These are phyloP conservation scores for Arthrobotrys sphaeroides DNA, from an alignment of 2,329 filamentous ascomycete genomes.

Conservation along the genomic window DNA sequence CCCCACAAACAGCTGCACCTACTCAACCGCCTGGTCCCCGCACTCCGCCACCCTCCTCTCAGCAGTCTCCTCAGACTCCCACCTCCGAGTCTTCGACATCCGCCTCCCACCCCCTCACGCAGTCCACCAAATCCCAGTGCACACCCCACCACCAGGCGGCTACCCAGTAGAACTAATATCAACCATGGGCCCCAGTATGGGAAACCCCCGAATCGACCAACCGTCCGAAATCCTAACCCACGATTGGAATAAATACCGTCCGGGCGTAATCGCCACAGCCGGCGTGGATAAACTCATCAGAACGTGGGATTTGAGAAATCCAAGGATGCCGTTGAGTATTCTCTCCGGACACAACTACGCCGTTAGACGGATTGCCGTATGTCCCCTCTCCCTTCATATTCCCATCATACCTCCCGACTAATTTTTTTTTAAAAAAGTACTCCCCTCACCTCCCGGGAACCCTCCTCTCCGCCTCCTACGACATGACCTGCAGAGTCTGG, in stretches of 20 bases:
- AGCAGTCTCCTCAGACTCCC: slow-evolving; percentile 86
- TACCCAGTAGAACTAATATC: slow-evolving; percentile 56
- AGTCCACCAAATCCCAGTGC: slow-evolving; percentile 81
- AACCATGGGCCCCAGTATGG: slow-evolving; percentile 57
- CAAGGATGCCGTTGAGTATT: slow-evolving; percentile 75
- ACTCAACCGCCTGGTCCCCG: slow-evolving; percentile 89
- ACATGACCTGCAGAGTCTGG: slow-evolving; percentile 97
- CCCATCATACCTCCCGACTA: not conserved
- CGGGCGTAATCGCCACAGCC: slow-evolving; percentile 82
- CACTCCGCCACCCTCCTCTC: slow-evolving; percentile 86
- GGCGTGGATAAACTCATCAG: slow-evolving; percentile 88
- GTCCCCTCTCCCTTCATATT: not conserved
- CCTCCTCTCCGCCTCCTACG: slow-evolving; percentile 88
- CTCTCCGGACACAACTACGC: slow-evolving; percentile 91
- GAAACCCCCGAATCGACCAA: slow-evolving; percentile 58
- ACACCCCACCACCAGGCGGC: slow-evolving; percentile 68
- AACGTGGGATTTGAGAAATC: slow-evolving; percentile 87
- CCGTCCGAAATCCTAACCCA: slow-evolving; percentile 89
- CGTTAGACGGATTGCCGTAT: slow-evolving; percentile 74
- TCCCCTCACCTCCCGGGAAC: slow-evolving; percentile 92
- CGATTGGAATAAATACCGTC: slow-evolving; percentile 98
- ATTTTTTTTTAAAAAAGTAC: slow-evolving; percentile 69
- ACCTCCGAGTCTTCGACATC: slow-evolving; percentile 90
- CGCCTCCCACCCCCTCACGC: slow-evolving; percentile 84
- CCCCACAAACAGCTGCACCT: slow-evolving; percentile 91